Evolutionary conservation across 768 basidiomycete genomes (phyloP).

Genomic region (Suillus occidentalis): DNA sequence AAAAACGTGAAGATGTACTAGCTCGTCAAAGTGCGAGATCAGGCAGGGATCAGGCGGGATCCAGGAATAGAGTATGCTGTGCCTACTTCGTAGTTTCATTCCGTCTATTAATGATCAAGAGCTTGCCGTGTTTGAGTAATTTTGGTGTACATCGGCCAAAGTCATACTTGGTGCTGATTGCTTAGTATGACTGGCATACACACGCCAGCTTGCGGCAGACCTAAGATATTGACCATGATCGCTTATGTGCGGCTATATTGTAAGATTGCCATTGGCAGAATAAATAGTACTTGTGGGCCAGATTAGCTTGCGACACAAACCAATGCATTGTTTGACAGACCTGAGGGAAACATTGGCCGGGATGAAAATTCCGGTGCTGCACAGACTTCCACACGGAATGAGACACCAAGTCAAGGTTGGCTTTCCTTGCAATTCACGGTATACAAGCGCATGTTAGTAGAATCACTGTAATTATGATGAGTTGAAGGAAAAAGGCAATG

Average conservation of each 20-base stretch:
- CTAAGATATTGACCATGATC: background rate
- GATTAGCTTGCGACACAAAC: background rate
- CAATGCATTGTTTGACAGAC: background rate
- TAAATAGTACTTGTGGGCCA: background rate
- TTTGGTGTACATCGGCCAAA: background rate
- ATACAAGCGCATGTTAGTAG: background rate
- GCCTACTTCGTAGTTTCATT: background rate
- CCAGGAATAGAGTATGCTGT: background rate
- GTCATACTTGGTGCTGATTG: background rate
- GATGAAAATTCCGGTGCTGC: background rate
- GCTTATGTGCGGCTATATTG: background rate
- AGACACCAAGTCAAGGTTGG: too few relatives aligned
- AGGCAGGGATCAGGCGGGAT: background rate
- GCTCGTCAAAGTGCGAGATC: background rate
- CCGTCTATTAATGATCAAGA: background rate
- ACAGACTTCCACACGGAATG: background rate
- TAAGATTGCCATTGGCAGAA: background rate
- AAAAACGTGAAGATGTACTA: background rate
- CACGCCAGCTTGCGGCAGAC: background rate
- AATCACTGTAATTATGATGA: background rate
- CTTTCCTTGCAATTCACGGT: too few relatives aligned
- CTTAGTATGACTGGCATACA: too few relatives aligned
- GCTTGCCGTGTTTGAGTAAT: too few relatives aligned
- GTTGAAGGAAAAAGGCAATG: background rate
- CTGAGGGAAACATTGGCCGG: background rate